Base-by-base conservation (phyloP, 1,139 yeast species). In the Debaryomyces nepalensis region DNA sequence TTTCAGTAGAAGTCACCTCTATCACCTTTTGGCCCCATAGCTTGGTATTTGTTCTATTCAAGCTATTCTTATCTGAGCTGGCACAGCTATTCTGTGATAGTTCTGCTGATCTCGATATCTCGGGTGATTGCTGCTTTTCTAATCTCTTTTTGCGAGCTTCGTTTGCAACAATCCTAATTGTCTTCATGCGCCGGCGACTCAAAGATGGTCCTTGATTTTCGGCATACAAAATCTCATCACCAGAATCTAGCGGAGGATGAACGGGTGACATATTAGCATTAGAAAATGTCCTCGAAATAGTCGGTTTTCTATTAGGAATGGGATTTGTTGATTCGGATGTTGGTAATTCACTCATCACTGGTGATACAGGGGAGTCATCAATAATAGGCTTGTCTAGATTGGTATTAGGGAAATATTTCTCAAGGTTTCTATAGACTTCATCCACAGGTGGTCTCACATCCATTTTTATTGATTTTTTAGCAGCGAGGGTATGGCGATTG, bases 1-100 rank as follows among this genome's bases (percentile, higher is more conserved):
- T 77, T 45, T 84, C 84, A 23, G 77, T 79, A 1, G 95, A 83
- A 0, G 95, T 90, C 39, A 95, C 95, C 66, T 95, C 99, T 22
- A 90, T 84, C 11, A 89, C 95, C 52, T 79, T 84, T 49, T 89
- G 91, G 9, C 99, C 99, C 99, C 99, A 95, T 85, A 95, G 81
- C 64, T 93, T 93, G 2, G 99, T 95, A 55, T 95, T 89, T 41
- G 82, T 78, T 45, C 97, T 71, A 48, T 88, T 73, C 30, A 88
- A 26, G 15, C 24, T 15, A n/a, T 11, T 9, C 14, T 19, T 24
- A 16, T 79, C 52, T 14, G 22, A 14, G 23, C 41, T 46, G 11
- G 40, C 36, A 2, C 47, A 11, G 16, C 15, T 30, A 50, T 46
- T 9, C 41, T 44, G 5, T 45, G 50, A 2, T 49, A 47, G 11